Evolutionary conservation across 352 stramenopile species (phyloP), one percentile per base, ranked within the genome.

Genomic region (Phytophthora tubulina): DNA sequence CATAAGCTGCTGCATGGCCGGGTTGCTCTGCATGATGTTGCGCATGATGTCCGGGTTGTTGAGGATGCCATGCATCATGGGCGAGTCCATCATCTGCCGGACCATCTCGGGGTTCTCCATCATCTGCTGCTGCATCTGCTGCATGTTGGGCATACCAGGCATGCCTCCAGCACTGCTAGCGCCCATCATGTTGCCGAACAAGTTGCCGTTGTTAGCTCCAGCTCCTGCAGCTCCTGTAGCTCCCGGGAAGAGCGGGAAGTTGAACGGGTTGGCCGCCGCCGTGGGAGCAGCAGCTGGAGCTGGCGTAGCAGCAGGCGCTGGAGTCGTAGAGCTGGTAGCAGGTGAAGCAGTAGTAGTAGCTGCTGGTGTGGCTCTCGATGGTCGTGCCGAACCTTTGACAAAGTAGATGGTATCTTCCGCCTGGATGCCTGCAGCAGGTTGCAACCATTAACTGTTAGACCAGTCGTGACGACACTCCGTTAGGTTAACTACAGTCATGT

Each of bases 31-130:
- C 89, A 99, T 98, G 68, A 99, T 97, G 66, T 71, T 91, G 14
- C 89, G 87, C 85, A 99, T 97, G 42, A 99, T 93, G 55, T 99
- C 94, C 3, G 97, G 97, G 78, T 99, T 98, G 79, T 90, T 97
- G 67, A 99, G 82, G 32, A 99, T 78, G 49, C 71, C 86, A 82
- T 99, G 95, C 72, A 99, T 89, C 63, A 98, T 87, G 31, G 91
- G 94, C 54, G 80, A 96, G 42, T 97, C 82, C 88, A 97, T 93
- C 77, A 97, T 94, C 66, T 96, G 81, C 17, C 75, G 80, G 76
- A 97, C 83, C 80, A 96, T 95, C 42, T 97, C 91, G 4, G 88
- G 91, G 63, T 97, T 97, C 55, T 91, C 77, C 76, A 96, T 84
- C 75, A 95, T 84, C 61, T 94, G 92, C 83, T 98, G 93, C 67